Conservation (phyloP, 352 stramenopile species). For the Aphanomyces cochlioides region DNA sequence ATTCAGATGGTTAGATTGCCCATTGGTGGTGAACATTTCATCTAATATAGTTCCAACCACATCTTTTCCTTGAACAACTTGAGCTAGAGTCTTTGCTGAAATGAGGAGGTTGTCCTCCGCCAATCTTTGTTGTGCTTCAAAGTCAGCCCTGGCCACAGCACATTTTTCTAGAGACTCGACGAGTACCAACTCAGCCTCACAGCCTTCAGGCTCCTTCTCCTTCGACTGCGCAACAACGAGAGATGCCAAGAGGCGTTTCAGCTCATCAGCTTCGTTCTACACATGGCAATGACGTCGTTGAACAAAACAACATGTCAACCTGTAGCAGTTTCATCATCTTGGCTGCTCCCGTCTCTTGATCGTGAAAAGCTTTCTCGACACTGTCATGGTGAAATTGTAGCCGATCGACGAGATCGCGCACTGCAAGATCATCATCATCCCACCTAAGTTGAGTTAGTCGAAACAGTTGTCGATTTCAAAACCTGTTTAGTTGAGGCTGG, state of each 20-base stretch:
- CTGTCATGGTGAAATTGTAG: constrained; percentile 76
- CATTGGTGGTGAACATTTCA: constrained; percentile 8
- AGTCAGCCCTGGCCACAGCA: constrained; percentile 26
- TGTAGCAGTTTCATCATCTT: constrained; percentile 66
- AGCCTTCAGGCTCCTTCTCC: constrained; percentile 27
- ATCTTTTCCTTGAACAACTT: constrained; percentile 1
- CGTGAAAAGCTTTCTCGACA: constrained; percentile 66
- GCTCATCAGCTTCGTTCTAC: constrained; percentile 47
- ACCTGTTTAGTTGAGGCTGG: constrained; percentile 47
- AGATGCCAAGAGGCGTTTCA: constrained; percentile 66
- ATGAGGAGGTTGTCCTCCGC: constrained; percentile 16
- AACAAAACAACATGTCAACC: background rate
- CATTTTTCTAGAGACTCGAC: constrained; percentile 32
- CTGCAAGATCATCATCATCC: constrained; percentile 70
- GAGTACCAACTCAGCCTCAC: constrained; percentile 23
- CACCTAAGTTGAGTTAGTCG: constrained; percentile 34
- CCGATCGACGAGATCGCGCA: constrained; percentile 69
- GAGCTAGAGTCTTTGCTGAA: constrained; percentile 10
- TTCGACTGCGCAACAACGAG: constrained; percentile 31
- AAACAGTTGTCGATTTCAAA: background rate
- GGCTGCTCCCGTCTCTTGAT: constrained; percentile 62
- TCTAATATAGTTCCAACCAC: constrained; percentile 14
- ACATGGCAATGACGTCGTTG: too few species aligned
- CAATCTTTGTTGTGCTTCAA: background rate
- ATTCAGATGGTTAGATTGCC: background rate